Base-by-base conservation (phyloP, 2,329 filamentous ascomycete genomes). In the Colletotrichum agaves region DNA sequence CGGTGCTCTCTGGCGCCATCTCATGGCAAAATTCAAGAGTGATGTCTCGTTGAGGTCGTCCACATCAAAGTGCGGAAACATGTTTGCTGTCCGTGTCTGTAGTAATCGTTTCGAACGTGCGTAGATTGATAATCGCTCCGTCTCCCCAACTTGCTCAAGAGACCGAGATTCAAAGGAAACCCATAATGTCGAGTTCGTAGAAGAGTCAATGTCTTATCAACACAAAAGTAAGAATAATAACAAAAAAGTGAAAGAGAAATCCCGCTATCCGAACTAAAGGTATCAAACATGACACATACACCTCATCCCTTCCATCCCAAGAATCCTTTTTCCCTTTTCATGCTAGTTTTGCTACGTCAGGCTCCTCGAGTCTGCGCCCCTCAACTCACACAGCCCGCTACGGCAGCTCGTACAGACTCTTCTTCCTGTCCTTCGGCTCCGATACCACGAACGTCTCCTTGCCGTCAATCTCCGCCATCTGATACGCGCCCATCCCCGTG, bases 391-490 rank as follows among this genome's bases (percentile, higher is more conserved):
- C 47, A 31, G 8, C 21, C 47, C 27, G 23, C 50, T 59, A 64
- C 17, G 64, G 64, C 46, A 67, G 39, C 64, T 67, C 64, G 5
- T 67, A 64, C 31, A 67, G 5, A 19, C 64, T 67, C 64, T 67
- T 67, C 53, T 47, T 59, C 47, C 61, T 58, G 53, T n/a, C 46
- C 13, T 59, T 44, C 11, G 61, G 46, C 53, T 56, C 39, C 5
- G 23, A n/a, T 17, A 59, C 39, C 7, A 55, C 23, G 3, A 67
- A 17, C 64, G 60, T 41, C 47, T 67, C 64, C 60, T 59, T 67
- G 21, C 64, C 64, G 2, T 67, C 64, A 21, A 67, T 67, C 53
- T 67, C 64, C 2, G 53, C 64, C 61, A 67, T 64, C 61, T 64
- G 64, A 35, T 67, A 59, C 11, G 49, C 27, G 1, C 64, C 64